phyloP scores from a whole-genome alignment of 1,284 basidiomycete genomes.

The Ganoderma meredithae region DNA sequence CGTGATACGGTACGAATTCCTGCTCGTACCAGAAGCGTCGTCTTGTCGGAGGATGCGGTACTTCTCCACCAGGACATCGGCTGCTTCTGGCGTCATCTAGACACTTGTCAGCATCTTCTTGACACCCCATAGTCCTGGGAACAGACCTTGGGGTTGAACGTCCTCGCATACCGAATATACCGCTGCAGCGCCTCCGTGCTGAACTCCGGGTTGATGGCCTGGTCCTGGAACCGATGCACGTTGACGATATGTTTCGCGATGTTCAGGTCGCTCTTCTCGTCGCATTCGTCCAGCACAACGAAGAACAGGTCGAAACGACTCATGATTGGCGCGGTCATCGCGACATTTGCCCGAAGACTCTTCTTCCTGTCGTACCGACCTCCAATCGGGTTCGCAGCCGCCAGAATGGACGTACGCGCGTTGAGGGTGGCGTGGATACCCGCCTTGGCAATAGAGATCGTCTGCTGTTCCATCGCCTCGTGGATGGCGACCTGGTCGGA shows the following conservation, averaged over 20 bases:
- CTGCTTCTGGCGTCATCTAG: constrained; percentile 91
- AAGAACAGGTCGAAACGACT: constrained; percentile 99
- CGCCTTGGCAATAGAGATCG: constrained; percentile 98
- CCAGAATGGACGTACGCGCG: constrained; percentile 96
- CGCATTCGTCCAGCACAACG: constrained; percentile 97
- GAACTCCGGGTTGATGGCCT: constrained; percentile 95
- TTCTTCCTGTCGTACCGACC: constrained; percentile 98
- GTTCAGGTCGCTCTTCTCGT: constrained; percentile 91
- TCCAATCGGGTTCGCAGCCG: constrained; percentile 97
- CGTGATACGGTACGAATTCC: constrained; percentile 95
- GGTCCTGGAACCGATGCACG: constrained; percentile 95
- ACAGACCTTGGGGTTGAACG: constrained; percentile 95
- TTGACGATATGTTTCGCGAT: constrained; percentile 98
- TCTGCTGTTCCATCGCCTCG: constrained; percentile 99
- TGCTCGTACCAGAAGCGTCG: constrained; percentile 87
- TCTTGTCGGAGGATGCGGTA: constrained; percentile 94
- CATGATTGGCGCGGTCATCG: constrained; percentile 99
- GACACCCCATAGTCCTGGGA: constrained; percentile 51
- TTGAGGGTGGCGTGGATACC: constrained; percentile 99
- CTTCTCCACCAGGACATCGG: constrained; percentile 94
- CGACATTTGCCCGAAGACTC: constrained; percentile 92
- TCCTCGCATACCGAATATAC: constrained; percentile 96
- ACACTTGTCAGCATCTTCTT: not conserved
- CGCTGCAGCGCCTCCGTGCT: constrained; percentile 96
- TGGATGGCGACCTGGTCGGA: constrained; percentile 99